A percentile compares a stretch with the other conserved stretches of the same genome.
phyloP scores from a whole-genome alignment of 345 rosid genomes.

The Erucastrum elatum region DNA sequence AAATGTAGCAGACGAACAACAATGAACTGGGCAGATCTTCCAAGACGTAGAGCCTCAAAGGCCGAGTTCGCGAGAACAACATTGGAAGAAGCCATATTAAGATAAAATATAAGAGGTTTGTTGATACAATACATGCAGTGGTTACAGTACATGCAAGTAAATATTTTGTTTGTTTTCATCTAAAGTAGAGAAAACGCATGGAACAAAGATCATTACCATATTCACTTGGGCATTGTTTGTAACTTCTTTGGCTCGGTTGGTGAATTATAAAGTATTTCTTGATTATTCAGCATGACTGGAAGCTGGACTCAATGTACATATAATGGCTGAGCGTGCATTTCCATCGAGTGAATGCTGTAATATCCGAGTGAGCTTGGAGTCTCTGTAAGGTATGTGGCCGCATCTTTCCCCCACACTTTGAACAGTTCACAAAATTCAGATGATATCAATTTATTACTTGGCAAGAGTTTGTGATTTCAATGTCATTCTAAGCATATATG shows the following conservation, averaged over 20 bases:
- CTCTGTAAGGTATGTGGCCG: slow-evolving; percentile 95
- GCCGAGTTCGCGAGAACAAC: too few species aligned
- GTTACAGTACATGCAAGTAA: not conserved
- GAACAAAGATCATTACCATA: slow-evolving; percentile 59
- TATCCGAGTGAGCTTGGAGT: too few species aligned
- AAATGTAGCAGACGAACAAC: too few species aligned
- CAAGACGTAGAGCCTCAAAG: too few species aligned
- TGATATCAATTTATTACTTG: not conserved
- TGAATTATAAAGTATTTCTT: slow-evolving; percentile 90
- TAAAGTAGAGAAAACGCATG: slow-evolving; percentile 10
- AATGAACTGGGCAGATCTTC: too few species aligned
- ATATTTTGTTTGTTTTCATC: slow-evolving; percentile 2
- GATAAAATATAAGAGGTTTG: too few species aligned
- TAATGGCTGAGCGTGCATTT: slow-evolving; percentile 96
- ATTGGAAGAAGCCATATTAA: too few species aligned
- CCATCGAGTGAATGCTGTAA: slow-evolving; percentile 99
- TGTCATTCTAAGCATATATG: not conserved
- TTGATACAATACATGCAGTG: slow-evolving; percentile 46
- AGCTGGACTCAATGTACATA: slow-evolving; percentile 96
- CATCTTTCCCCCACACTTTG: slow-evolving; percentile 88
- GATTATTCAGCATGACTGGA: slow-evolving; percentile 88
- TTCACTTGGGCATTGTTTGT: slow-evolving; percentile 97
- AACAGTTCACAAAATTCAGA: slow-evolving; percentile 25
- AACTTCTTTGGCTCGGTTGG: slow-evolving; percentile 98
- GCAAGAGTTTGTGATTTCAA: not conserved